phyloP scores from a whole-genome alignment of 768 basidiomycete species.

The Termitomyces sp. region DNA sequence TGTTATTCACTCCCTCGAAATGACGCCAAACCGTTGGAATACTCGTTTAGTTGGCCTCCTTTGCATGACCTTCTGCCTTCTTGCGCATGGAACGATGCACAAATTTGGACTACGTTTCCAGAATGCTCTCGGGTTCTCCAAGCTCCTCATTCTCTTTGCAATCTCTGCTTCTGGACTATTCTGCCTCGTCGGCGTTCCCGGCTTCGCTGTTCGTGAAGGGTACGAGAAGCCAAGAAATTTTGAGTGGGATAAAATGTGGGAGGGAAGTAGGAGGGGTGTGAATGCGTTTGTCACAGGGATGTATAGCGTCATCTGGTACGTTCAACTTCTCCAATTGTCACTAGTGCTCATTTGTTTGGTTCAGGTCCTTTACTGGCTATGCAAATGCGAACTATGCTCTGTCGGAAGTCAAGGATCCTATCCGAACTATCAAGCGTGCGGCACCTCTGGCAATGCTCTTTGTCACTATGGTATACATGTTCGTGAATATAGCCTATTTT shows the following conservation, averaged over 20 bases:
- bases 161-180: slow-evolving; percentile 55
- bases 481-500: slow-evolving; percentile 72
- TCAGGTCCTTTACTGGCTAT: slow-evolving; percentile 73
- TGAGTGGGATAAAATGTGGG: slow-evolving; percentile 60
- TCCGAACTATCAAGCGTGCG: slow-evolving; percentile 67
- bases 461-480: slow-evolving; percentile 59
- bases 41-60: slow-evolving; percentile 52
- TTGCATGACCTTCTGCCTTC: slow-evolving; percentile 53
- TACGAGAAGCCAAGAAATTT: slow-evolving; percentile 57
- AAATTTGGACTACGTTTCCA: slow-evolving; percentile 60
- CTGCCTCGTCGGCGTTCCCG: slow-evolving; percentile 44
- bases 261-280: slow-evolving; percentile 49
- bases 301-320: slow-evolving; percentile 70
- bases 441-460: slow-evolving; percentile 62
- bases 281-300: slow-evolving; percentile 65
- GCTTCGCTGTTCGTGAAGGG: slow-evolving; percentile 46
- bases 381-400: slow-evolving; percentile 74
- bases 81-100: slow-evolving; percentile 53
- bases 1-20: slow-evolving; percentile 49
- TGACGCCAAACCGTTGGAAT: slow-evolving; percentile 41
- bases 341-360: neutral
- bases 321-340: neutral
- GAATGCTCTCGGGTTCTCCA: slow-evolving; percentile 60
- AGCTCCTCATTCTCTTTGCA: slow-evolving; percentile 50
- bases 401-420: slow-evolving; percentile 67